Evolutionary conservation across 495 filamentous ascomycete species (phyloP), one percentile per base, ranked within the genome.

Genomic region (Aspergillus diversus): DNA sequence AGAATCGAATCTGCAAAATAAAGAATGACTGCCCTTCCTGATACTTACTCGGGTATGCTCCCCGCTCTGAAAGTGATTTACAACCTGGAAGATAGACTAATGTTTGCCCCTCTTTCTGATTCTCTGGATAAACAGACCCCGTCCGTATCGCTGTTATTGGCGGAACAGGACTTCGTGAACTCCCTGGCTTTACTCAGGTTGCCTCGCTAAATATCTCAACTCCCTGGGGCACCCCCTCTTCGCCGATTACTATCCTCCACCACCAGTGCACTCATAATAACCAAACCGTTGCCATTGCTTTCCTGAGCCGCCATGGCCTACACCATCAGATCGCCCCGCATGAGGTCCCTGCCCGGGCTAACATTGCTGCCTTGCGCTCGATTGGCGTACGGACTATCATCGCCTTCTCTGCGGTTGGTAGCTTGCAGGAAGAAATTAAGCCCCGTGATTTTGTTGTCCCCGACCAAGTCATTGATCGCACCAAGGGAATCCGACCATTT

Each of bases 401-500:
- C 72, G 92, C 94, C 58, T 98, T 98, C 84, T 92, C 89, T 64
- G 95, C 96, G 57, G 95, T 99, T 71, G 95, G 95, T 64, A 93
- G 90, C 72, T 81, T 99, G 70, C 90, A 88, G 69, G 94, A 97
- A 77, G 85, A 91, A 67, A 93, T 99, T 74, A 88, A 87, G 77
- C 95, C 95, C 52, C 88, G 93, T 70, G 96, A 99, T 79, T 99
- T 99, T 73, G 90, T 97, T 39, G 83, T 99, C 13, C 93, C 92
- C 15, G 92, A 96, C 75, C 95, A 97, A 81, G 86, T 98, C 74
- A 96, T 98, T 76, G 95, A 99, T 77, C 92, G 95, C 64, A 99
- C 95, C 66, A 97, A 97, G 83, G 95, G 95, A 32, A 81, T 93
- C 58, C 84, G 91, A 5, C 92, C 95, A 5, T 97, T 91, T 73